Evolutionary conservation across 805 yeast genomes (phyloP), one percentile per base, ranked within the genome.

Genomic region (Monosporozyma siamensis): DNA sequence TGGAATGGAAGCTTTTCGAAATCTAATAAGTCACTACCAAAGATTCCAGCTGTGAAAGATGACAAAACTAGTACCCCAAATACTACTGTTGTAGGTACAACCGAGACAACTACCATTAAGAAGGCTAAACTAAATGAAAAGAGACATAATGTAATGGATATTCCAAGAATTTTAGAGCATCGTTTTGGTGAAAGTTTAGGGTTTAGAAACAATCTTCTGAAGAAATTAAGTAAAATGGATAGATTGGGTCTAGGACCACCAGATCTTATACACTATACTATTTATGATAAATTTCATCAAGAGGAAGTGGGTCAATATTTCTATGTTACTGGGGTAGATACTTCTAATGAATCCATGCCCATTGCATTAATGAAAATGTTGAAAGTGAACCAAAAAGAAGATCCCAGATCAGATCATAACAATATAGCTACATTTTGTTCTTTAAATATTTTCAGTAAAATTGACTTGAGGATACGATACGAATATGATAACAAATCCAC

Each of bases 381-480:
- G 30, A 59, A 54, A 31, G 38, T 59, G 32, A 55, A 50, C 24
- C 54, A 54, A 5, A 31, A 49, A 9, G 18, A n/a, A 10, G 26
- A 18, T 18, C 44, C 23, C 4, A 30, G 38, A 26, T 43, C 27
- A 14, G 57, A 55, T 8, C 37, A 29, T 20, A 57, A 55, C 31
- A 55, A 53, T 27, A 55, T 59, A 18, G 58, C 63, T 18, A 78
- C 86, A 0, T 78, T 70, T 49, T 81, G 87, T 59, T 63, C 79
- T 12, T 86, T 78, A 65, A 89, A 92, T 60, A 71, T 81, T 15
- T 85, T 92, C 54, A 67, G 78, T 30, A 72, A 72, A 43, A 72
- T 81, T 4, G 98, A 90, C 59, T 65, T 89, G 31, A 69, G 96
- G 17, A 77, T 87, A 51, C 59, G 78, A 54, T 72, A 75, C 9